Percentiles rank a stretch among this genome's conserved stretches.
These are phyloP conservation scores for Chlamydomonas incerta DNA, from an alignment of 139 green algal species.

Conservation along the genomic window DNA sequence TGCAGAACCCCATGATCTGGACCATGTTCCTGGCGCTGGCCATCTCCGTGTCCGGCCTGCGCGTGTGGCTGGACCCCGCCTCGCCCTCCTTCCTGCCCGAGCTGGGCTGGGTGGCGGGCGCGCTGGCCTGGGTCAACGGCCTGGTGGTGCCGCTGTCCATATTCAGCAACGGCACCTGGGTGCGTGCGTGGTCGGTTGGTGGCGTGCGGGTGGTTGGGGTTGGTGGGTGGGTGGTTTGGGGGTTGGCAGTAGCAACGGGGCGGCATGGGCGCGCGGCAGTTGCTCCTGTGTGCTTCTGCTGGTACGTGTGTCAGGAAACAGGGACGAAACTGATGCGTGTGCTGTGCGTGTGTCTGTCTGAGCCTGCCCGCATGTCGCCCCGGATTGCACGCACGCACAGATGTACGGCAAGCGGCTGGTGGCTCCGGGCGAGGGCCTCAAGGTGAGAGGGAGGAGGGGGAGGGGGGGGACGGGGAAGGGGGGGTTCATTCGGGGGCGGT, in stretches of 20 bases:
- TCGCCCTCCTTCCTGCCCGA: conserved; percentile 18
- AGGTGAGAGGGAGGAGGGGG: neutral
- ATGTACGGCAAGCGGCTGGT: conserved; percentile 5
- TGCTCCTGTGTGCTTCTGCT: too few species aligned
- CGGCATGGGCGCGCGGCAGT: too few species aligned
- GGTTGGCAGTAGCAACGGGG: too few species aligned
- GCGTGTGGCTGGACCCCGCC: conserved; percentile 44
- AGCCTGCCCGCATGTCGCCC: too few species aligned
- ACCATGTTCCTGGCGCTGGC: conserved; percentile 42
- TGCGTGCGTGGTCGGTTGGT: neutral
- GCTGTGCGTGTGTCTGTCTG: too few species aligned
- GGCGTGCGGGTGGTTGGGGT: neutral
- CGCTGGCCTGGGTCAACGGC: conserved; percentile 14
- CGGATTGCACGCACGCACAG: neutral
- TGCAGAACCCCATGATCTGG: conserved; percentile 60
- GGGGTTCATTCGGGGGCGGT: too few species aligned
- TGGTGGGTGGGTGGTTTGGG: neutral
- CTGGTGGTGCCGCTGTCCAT: conserved; percentile 48
- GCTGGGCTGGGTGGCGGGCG: conserved; percentile 35
- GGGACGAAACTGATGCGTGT: too few species aligned
- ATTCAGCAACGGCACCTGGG: conserved; percentile 46
- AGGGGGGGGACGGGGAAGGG: too few species aligned
- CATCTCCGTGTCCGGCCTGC: conserved; percentile 35
- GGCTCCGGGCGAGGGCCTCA: neutral
- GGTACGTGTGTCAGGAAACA: too few species aligned